Evolutionary conservation across 108 stramenopile genomes (phyloP).

Genomic region (Nitzschia palea): DNA sequence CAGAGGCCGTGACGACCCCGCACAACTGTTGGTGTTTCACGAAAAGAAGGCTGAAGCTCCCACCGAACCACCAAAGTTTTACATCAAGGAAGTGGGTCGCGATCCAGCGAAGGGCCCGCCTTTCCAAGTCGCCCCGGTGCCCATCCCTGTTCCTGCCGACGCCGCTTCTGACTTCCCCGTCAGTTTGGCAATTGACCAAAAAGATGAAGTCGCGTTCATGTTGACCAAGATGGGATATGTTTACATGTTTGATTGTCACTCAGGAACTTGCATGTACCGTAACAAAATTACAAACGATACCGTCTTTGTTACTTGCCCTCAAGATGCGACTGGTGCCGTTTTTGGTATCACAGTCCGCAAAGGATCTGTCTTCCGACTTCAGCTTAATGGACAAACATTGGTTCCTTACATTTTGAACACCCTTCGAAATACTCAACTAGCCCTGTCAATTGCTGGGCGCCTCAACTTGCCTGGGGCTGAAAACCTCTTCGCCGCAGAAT

Average conservation of each 20-base stretch:
- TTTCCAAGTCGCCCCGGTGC: conserved; percentile 82
- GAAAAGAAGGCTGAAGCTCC: conserved; percentile 91
- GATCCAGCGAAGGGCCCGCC: conserved; percentile 93
- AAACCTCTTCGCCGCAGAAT: conserved; percentile 92
- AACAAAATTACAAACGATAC: conserved; percentile 95
- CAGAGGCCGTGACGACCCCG: conserved; percentile 86
- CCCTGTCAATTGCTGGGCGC: conserved; percentile 92
- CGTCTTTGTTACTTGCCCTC: conserved; percentile 91
- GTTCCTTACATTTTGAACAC: conserved; percentile 96
- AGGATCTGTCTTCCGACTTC: conserved; percentile 91
- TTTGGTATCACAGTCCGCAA: conserved; percentile 95
- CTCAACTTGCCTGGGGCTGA: conserved; percentile 97
- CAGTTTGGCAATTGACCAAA: conserved; percentile 78
- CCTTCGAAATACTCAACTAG: conserved; percentile 91
- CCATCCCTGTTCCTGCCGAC: conserved; percentile 94
- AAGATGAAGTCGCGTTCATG: conserved; percentile 95
- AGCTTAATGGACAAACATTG: conserved; percentile 88
- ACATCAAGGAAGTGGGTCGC: conserved; percentile 98
- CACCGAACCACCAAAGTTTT: conserved; percentile 83
- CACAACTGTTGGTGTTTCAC: conserved; percentile 95
- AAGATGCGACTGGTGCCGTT: conserved; percentile 82
- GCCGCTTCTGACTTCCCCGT: conserved; percentile 97
- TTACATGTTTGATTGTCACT: conserved; percentile 97
- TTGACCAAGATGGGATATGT: conserved; percentile 97
- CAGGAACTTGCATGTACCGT: conserved; percentile 95